Percentiles rank a stretch among this genome's conserved stretches.
Conservation (phyloP, 139 green algal species). For the Zygnema circumcarinatum region DNA sequence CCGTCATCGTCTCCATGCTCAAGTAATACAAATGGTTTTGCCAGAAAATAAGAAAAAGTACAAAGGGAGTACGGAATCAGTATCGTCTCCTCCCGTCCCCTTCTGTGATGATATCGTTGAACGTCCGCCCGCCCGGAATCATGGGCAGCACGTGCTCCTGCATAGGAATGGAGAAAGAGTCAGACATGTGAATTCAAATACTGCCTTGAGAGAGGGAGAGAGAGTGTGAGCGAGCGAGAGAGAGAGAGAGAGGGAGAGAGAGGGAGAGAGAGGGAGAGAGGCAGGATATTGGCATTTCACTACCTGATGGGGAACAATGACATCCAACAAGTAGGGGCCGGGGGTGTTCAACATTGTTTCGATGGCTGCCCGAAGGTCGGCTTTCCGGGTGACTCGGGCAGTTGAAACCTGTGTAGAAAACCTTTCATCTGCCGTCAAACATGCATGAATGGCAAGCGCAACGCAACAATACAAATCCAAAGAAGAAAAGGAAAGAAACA, state of each 20-base stretch:
- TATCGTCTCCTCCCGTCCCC: conserved; percentile 54
- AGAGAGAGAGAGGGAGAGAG: no score
- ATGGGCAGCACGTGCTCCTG: conserved; percentile 99
- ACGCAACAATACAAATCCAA: not conserved
- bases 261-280: no score
- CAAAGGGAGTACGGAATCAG: not conserved
- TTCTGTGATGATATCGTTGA: conserved; percentile 96
- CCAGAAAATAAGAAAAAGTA: not conserved
- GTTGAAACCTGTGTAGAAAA: conserved; percentile 49
- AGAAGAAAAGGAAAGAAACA: not conserved
- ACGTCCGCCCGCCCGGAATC: conserved; percentile 94
- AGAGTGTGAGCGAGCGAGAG: not conserved
- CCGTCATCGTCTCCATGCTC: not conserved
- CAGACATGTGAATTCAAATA: not conserved
- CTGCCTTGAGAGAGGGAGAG: not conserved
- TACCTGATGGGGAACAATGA: conserved; percentile 97
- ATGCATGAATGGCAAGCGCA: not conserved
- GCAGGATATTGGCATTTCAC: no score
- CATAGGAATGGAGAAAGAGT: not conserved
- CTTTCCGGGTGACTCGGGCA: conserved; percentile 41
- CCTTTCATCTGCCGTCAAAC: no score
- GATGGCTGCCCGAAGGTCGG: conserved; percentile 62
- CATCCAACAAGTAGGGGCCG: conserved; percentile 96
- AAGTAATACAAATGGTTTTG: not conserved
- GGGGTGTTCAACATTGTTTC: conserved; percentile 90